Evolutionary conservation across 352 stramenopile genomes (phyloP), one percentile per base, ranked within the genome.

Genomic region (Globisporangium radiosum): DNA sequence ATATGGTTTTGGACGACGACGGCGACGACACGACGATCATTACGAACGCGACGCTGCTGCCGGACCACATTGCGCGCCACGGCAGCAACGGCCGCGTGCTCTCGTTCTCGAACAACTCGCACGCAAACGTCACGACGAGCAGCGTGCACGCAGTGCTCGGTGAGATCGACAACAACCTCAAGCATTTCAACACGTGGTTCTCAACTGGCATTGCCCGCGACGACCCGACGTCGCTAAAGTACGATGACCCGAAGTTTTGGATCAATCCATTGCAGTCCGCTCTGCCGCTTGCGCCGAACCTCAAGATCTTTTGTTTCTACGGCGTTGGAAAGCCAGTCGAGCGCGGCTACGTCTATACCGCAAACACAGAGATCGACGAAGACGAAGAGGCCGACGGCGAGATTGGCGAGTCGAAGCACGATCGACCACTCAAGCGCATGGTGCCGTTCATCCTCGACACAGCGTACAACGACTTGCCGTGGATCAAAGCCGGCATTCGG

Each of bases 261-360:
- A 83, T 89, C 33, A 97, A 98, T 69, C 84, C 90, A 44, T 71
- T 97, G 6, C 72, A 79, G 54, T 83, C 88, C 15, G 70, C 84
- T 40, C 72, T 98, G 11, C 95, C 95, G 6, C 66, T 85, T 38
- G 95, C 95, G 15, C 92, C 95, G 4, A 94, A 85, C 40, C 76
- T 98, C 63, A 97, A 97, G 57, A 75, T 98, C 15, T 98, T 97
- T 62, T 98, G 95, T 51, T 69, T 98, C 8, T 98, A 98, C 73
- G 95, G 95, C 50, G 76, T 96, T 14, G 91, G 92, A 54, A 82
- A 97, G 11, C 81, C 88, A 19, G 96, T 94, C 5, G 87, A 95
- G 60, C 83, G 87, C 43, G 80, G 78, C 57, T 96, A 96, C 64
- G 71, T 84, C 38, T 94, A 94, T 52, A 69, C 71, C 37, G 57